Percentiles rank a stretch among this genome's conserved stretches.
Conservation (phyloP, 2,329 filamentous ascomycete species). For the Alternaria triticina region DNA sequence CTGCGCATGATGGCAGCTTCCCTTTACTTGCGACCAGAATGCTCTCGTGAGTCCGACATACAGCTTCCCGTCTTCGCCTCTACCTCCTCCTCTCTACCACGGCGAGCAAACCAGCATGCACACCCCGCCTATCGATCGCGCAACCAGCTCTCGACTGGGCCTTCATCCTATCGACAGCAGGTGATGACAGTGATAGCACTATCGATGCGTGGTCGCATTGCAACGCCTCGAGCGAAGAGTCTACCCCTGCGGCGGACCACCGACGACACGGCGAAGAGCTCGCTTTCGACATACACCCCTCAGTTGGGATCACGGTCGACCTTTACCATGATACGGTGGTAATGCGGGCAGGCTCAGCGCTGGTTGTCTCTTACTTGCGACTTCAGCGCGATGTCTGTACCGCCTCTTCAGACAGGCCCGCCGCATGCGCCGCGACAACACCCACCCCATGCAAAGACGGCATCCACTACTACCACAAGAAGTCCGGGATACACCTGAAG, state of each 20-base stretch:
- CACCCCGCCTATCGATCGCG: not conserved
- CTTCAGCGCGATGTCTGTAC: not conserved
- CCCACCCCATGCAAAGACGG: not conserved
- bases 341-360: not conserved
- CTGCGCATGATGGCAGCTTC: not conserved
- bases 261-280: not conserved
- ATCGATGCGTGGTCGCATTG: too few relatives aligned
- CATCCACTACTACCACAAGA: not conserved
- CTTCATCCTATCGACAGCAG: too few relatives aligned
- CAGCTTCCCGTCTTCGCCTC: not conserved
- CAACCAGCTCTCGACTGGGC: not conserved
- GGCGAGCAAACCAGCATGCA: not conserved
- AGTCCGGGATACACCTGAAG: not conserved
- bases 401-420: not conserved
- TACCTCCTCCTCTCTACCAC: not conserved
- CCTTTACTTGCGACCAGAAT: not conserved
- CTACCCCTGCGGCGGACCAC: not conserved
- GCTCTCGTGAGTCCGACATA: not conserved
- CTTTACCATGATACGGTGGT: not conserved
- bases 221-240: not conserved
- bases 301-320: not conserved
- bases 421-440: not conserved
- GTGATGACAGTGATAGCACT: too few relatives aligned
- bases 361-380: not conserved
- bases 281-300: not conserved